These are phyloP conservation scores for Tetracladium marchalianum DNA, from an alignment of 495 filamentous ascomycete genomes.

Conservation along the genomic window DNA sequence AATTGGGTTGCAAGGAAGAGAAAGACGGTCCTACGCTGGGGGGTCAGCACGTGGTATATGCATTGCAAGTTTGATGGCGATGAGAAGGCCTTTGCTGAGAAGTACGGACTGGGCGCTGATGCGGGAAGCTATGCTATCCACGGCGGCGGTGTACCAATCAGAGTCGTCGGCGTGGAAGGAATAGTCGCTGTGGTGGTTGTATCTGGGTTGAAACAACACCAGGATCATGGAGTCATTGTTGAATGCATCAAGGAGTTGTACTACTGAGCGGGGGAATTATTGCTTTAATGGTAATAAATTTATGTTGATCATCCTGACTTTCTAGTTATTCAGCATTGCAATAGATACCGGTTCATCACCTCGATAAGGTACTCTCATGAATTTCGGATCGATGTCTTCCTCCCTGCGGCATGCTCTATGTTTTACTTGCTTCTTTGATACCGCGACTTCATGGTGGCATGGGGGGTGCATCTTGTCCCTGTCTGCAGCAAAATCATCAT, in stretches of 20 bases:
- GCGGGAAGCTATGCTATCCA: constrained; percentile 61
- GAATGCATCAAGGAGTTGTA: constrained; percentile 47
- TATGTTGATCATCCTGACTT: not conserved
- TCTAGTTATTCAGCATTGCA: too few species aligned
- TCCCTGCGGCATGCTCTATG: too few species aligned
- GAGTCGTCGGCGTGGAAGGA: constrained; percentile 60
- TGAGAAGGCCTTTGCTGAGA: constrained; percentile 46
- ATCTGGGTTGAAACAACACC: constrained; percentile 64
- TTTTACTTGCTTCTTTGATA: too few species aligned
- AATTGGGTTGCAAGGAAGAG: constrained; percentile 49
- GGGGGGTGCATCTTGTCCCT: too few species aligned
- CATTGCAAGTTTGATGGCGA: constrained; percentile 46
- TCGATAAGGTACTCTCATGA: too few species aligned
- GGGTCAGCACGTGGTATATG: constrained; percentile 57
- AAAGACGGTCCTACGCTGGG: constrained; percentile 62
- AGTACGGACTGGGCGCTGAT: constrained; percentile 42
- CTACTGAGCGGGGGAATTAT: constrained; percentile 4
- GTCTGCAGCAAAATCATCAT: too few species aligned
- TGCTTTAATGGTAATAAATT: not conserved
- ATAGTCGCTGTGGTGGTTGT: constrained; percentile 66
- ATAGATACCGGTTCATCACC: too few species aligned
- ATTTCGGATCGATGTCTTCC: too few species aligned
- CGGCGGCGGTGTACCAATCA: constrained; percentile 63
- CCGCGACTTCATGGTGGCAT: too few species aligned
- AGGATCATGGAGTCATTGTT: constrained; percentile 67